Base-by-base conservation (phyloP, 768 basidiomycete genomes). In the Fomitopsis serialis region DNA sequence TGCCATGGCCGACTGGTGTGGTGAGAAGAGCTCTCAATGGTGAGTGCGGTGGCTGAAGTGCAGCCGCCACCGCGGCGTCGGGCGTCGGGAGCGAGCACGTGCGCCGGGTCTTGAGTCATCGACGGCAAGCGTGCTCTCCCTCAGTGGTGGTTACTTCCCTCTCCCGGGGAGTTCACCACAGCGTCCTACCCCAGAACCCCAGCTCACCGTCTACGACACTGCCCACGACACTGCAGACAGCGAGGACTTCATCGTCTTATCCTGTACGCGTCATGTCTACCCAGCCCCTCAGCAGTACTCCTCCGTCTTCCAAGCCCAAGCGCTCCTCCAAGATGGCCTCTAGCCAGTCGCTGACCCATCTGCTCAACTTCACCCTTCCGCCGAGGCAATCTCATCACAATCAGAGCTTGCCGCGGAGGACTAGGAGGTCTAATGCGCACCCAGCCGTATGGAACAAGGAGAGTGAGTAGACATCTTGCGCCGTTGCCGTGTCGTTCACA, bases 281-380 rank as follows among this genome's bases (percentile, higher is more conserved):
- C 15, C 43, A 45, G 22, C 8, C 53, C 43, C n/a, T 23, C 17
- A 29, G 58, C 42, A 46, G 36, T 29, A 48, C 62, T 19, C 53
- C 63, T 42, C 58, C 58, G 54, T 61, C 72, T 48, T 60, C 70
- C 42, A 76, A 74, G 50, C 72, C 79, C 57, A 83, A 83, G 70
- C 84, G 84, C 64, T 67, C 77, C 42, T 66, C 77, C 58, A 89
- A 90, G 81, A 86, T 83, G 80, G 75, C 81, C 37, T 75, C 84
- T 22, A 74, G 75, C 57, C 83, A 87, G 71, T 75, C 79, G 54
- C 65, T 87, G 63, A 89, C 91, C 66, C 87, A 96, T 74, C 85
- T 97, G 48, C 87, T 98, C 66, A 96, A 92, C 68, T 98, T 98
- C 72, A 85, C 88, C 5, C 76, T 98, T 24, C 95, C 96, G 60